These are phyloP conservation scores for Phytophthora macrochlamydospora DNA, from an alignment of 352 stramenopile genomes.

Conservation along the genomic window DNA sequence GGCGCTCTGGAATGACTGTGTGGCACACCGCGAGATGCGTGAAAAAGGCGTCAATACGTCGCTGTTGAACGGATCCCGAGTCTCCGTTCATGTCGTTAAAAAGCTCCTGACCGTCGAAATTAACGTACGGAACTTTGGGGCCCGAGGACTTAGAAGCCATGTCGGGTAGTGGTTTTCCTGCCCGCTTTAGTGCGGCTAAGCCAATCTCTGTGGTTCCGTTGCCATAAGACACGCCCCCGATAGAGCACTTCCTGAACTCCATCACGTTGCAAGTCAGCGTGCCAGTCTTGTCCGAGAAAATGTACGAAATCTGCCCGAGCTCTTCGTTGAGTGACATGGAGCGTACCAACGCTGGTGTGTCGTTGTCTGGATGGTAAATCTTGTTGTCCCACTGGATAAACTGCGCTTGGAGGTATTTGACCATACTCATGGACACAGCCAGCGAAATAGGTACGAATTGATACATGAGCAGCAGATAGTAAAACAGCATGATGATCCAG, in stretches of 20 bases:
- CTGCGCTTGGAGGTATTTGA: conserved; percentile 94
- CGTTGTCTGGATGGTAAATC: conserved; percentile 92
- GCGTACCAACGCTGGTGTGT: conserved; percentile 91
- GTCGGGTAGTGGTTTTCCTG: conserved; percentile 61
- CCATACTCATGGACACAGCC: conserved; percentile 97
- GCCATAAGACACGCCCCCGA: conserved; percentile 91
- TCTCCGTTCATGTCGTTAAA: conserved; percentile 69
- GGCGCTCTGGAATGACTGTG: conserved; percentile 97
- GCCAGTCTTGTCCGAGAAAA: conserved; percentile 99
- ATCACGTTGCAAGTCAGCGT: conserved; percentile 99
- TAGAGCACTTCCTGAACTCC: conserved; percentile 95
- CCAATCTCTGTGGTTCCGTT: conserved; percentile 86
- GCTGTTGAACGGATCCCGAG: conserved; percentile 51
- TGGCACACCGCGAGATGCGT: conserved; percentile 91
- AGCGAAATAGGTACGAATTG: conserved; percentile 98
- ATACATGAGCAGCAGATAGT: conserved; percentile 96
- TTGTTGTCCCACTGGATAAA: conserved; percentile 95
- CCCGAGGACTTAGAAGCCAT: conserved; percentile 19
- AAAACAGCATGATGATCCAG: conserved; percentile 90
- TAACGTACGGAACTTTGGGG: conserved; percentile 64
- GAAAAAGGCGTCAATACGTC: conserved; percentile 80
- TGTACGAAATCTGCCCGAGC: conserved; percentile 97
- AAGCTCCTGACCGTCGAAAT: conserved; percentile 76
- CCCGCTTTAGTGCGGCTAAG: conserved; percentile 61
- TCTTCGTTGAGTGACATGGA: conserved; percentile 95